Base-by-base conservation (phyloP, 169 alveolate genomes). In the Cyclospora cayetanensis region DNA sequence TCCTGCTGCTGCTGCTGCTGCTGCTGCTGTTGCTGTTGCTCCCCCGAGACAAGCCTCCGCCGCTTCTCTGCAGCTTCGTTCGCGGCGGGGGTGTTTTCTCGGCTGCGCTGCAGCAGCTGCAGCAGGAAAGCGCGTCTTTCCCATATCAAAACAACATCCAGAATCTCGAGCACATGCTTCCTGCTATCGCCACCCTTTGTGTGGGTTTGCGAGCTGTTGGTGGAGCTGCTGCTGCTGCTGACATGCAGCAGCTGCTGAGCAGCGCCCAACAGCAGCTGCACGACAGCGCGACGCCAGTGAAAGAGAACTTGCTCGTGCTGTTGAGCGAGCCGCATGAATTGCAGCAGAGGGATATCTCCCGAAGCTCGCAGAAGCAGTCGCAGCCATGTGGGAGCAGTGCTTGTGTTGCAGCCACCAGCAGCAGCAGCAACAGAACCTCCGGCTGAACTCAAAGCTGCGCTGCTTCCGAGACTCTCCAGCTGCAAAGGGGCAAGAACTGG, bases 171-270 rank as follows among this genome's bases (percentile, higher is more conserved):
- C 9, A 86, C 92, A n/a, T 86, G 92, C 55, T 37, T 37, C 52
- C 92, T 70, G 53, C 53, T 35, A 53, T 70, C 83, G n/a, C n/a
- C n/a, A 35, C 55, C 37, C 53, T 70, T 70, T 0, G 37, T 39
- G 7, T 7, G n/a, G 29, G 92, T 20, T 31, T 83, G 31, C 11
- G 84, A 9, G 72, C 55, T 42, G 92, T 85, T 25, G 72, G 74
- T 42, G 85, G 72, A 5, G 74, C 92, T 43, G 79, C 79, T 66
- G 79, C 79, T 66, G 79, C 79, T 66, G 87, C 87, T 76, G 39
- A 41, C 72, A n/a, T 63, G 92, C 52, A 86, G 74, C 85, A 86
- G 52, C 55, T 86, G 92, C 92, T 86, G 92, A 41, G 41, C 72
- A 1, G 74, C 77, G 25, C 85, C 70, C 50, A 86, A 74, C 55